Conservation (phyloP, 225 moss, liverwort and hornwort species). For the Asterella californica region DNA sequence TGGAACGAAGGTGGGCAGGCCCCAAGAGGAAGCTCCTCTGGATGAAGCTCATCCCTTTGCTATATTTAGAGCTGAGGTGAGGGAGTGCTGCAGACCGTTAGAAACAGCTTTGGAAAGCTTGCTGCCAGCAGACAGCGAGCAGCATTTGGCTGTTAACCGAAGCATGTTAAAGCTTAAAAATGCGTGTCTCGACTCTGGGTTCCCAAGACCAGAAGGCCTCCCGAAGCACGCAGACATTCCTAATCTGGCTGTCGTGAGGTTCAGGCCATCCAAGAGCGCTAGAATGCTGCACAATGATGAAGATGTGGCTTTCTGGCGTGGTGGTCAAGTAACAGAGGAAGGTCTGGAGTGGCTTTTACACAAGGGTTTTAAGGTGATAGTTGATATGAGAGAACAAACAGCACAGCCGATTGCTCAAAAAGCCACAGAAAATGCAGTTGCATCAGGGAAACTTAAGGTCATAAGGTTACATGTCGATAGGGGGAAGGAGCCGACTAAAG, state of each 20-base stretch:
- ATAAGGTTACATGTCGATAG: conserved; percentile 60
- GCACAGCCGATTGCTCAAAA: conserved; percentile 54
- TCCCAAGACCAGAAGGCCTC: conserved; percentile 58
- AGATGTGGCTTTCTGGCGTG: conserved; percentile 84
- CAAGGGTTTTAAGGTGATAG: conserved; percentile 69
- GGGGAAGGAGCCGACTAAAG: conserved; percentile 52
- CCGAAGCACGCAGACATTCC: conserved; percentile 84
- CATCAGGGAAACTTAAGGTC: conserved; percentile 54
- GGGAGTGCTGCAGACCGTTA: conserved; percentile 61
- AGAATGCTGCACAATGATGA: conserved; percentile 51
- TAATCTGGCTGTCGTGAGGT: conserved; percentile 74
- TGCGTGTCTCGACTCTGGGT: conserved; percentile 80
- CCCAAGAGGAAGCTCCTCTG: not conserved
- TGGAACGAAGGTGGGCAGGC: conserved; percentile 12
- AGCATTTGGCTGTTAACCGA: conserved; percentile 37
- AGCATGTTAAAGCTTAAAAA: conserved; percentile 65
- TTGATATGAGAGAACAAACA: conserved; percentile 76
- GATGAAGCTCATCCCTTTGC: conserved; percentile 65
- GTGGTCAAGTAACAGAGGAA: conserved; percentile 74
- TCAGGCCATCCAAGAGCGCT: conserved; percentile 61
- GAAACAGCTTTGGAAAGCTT: conserved; percentile 65
- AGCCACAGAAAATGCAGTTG: conserved; percentile 53
- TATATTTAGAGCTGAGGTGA: conserved; percentile 65
- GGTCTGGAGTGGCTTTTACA: conserved; percentile 74
- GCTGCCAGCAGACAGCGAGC: conserved; percentile 51